A percentile compares a stretch with the other conserved stretches of the same genome.
These are phyloP conservation scores for Hansenula sp. DNA, from an alignment of 1,139 yeast genomes.

Conservation along the genomic window DNA sequence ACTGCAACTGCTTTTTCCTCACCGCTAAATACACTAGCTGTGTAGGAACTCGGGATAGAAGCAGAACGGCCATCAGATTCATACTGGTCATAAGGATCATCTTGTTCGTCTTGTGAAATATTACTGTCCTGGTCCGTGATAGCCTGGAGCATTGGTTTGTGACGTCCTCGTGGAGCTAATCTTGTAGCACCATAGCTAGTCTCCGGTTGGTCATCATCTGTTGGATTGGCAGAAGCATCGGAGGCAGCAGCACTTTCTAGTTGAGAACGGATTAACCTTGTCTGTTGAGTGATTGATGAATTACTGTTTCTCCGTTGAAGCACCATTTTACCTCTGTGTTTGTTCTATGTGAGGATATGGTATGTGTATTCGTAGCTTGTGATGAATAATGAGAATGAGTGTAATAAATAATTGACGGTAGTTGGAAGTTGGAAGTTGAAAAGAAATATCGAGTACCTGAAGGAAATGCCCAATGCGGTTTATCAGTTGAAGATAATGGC, in stretches of 20 bases:
- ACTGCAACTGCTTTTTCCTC: slow-evolving; percentile 10
- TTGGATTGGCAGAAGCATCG: slow-evolving; percentile 1
- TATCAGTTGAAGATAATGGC: too few relatives aligned
- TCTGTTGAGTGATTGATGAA: slow-evolving; percentile 3
- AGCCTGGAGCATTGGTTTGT: neutral
- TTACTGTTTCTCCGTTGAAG: slow-evolving; percentile 7
- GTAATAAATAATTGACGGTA: too few relatives aligned
- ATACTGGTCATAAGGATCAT: slow-evolving; percentile 14
- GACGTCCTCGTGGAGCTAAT: slow-evolving; percentile 1
- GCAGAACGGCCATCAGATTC: slow-evolving; percentile 14
- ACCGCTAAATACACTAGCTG: slow-evolving; percentile 6
- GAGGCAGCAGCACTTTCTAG: neutral
- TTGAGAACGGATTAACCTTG: slow-evolving; percentile 2
- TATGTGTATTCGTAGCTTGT: too few relatives aligned
- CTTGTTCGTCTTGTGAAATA: slow-evolving; percentile 8
- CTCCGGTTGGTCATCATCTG: neutral
- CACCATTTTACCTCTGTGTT: neutral
- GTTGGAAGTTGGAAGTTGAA: too few relatives aligned
- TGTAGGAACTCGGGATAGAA: slow-evolving; percentile 9
- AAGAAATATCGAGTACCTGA: too few relatives aligned
- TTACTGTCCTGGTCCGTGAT: neutral
- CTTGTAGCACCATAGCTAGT: slow-evolving; percentile 9
- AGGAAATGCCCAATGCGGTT: too few relatives aligned
- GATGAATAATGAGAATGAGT: too few relatives aligned
- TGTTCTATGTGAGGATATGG: too few relatives aligned